Conservation (phyloP, 371 early-diverging fungal genomes). For the Apophysomyces elegans region DNA sequence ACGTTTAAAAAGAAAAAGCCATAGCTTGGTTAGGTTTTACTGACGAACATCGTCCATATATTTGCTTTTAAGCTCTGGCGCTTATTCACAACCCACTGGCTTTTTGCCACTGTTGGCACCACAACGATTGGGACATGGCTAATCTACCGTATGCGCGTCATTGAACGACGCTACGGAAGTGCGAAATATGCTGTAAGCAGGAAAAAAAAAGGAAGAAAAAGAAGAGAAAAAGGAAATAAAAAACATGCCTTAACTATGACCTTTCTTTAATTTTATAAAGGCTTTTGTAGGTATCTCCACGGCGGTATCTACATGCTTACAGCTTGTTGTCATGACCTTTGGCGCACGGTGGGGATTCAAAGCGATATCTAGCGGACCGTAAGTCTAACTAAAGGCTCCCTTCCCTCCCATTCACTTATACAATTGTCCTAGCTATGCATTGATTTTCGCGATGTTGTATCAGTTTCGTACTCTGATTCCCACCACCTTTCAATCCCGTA, state of each 20-base stretch:
- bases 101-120: conserved; percentile 60
- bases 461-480: conserved; percentile 59
- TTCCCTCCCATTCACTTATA: background rate
- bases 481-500: conserved; percentile 48
- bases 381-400: conserved; percentile 10
- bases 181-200: conserved; percentile 58
- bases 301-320: conserved; percentile 4
- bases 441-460: conserved; percentile 61
- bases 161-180: conserved; percentile 74
- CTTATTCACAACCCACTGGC: conserved; percentile 55
- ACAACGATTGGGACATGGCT: conserved; percentile 68
- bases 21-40: too few species aligned
- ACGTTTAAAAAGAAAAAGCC: too few species aligned
- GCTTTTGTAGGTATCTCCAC: background rate
- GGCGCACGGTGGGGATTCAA: conserved; percentile 28
- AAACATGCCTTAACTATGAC: background rate
- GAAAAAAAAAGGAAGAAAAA: background rate
- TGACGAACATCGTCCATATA: too few species aligned
- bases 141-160: conserved; percentile 61
- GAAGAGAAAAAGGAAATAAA: background rate
- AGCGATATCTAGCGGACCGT: conserved; percentile 53
- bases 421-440: conserved; percentile 39
- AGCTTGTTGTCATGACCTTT: conserved; percentile 14
- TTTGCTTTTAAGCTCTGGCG: conserved; percentile 52
- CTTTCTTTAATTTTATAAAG: background rate